These are phyloP conservation scores for Paramecium primaurelia DNA, from an alignment of 73 alveolate genomes.

Conservation along the genomic window DNA sequence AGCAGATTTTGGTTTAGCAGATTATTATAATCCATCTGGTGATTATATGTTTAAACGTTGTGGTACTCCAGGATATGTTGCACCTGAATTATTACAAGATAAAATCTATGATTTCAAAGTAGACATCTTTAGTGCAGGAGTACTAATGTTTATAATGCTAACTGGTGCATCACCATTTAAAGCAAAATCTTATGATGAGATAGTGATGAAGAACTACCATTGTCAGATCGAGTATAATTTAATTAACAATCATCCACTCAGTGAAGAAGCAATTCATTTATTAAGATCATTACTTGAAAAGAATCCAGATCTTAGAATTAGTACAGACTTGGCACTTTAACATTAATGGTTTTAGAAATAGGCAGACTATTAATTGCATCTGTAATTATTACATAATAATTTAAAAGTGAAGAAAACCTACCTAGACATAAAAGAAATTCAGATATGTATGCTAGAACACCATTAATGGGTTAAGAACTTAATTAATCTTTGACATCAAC, in stretches of 20 bases:
- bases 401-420: background rate
- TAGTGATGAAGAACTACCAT: constrained; percentile 57
- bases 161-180: constrained; percentile 58
- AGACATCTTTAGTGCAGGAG: constrained; percentile 59
- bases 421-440: constrained; percentile 10
- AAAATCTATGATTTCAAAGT: constrained; percentile 56
- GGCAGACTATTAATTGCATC: background rate
- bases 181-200: constrained; percentile 61
- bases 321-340: constrained; percentile 40
- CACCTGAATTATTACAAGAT: constrained; percentile 60
- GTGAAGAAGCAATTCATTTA: constrained; percentile 22
- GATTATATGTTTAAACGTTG: constrained; percentile 61
- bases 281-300: constrained; percentile 23
- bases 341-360: constrained; percentile 54
- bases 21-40: constrained; percentile 39
- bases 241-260: background rate
- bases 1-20: constrained; percentile 65
- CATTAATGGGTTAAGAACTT: constrained; percentile 38
- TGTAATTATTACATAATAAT: background rate
- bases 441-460: constrained; percentile 27
- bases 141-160: constrained; percentile 49
- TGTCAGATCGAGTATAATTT: constrained; percentile 44
- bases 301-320: constrained; percentile 18
- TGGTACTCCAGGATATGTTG: constrained; percentile 66
- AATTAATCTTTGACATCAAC: background rate